Evolutionary conservation across 352 stramenopile species (phyloP).

Genomic region (Thraustotheca clavata): DNA sequence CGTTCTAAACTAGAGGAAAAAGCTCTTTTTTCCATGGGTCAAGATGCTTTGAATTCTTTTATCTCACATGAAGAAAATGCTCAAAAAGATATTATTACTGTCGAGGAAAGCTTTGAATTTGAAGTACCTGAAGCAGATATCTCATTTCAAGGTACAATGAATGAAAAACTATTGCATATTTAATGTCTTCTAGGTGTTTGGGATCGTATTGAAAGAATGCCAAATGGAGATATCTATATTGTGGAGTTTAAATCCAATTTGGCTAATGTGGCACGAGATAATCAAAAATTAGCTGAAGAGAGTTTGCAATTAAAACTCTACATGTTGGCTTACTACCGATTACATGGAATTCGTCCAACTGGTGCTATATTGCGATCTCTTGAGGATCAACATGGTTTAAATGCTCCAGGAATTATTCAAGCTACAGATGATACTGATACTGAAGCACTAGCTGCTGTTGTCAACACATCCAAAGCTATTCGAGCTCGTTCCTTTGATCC

Average conservation of each 20-base stretch:
- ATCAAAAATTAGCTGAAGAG: slow-evolving; percentile 41
- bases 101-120: slow-evolving; percentile 60
- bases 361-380: slow-evolving; percentile 57
- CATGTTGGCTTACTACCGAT: slow-evolving; percentile 58
- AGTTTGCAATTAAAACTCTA: slow-evolving; percentile 80
- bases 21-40: slow-evolving; percentile 31
- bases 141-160: slow-evolving; percentile 27
- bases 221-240: slow-evolving; percentile 33
- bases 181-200: slow-evolving; percentile 36
- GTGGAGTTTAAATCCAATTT: slow-evolving; percentile 84
- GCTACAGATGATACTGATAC: slow-evolving; percentile 28
- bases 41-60: slow-evolving; percentile 36
- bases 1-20: slow-evolving; percentile 27
- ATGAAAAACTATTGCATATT: neutral
- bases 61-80: slow-evolving; percentile 31
- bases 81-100: slow-evolving; percentile 33
- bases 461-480: slow-evolving; percentile 31
- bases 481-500: slow-evolving; percentile 42
- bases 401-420: slow-evolving; percentile 32
- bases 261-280: slow-evolving; percentile 36
- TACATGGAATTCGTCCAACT: slow-evolving; percentile 42
- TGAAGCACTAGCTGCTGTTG: slow-evolving; percentile 33
- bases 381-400: slow-evolving; percentile 20
- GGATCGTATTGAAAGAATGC: slow-evolving; percentile 54
- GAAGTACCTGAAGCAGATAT: slow-evolving; percentile 40